A percentile compares a stretch with the other conserved stretches of the same genome.
Conservation (phyloP, 176 grass and related monocot genomes). For the maize (Zea mays) region DNA sequence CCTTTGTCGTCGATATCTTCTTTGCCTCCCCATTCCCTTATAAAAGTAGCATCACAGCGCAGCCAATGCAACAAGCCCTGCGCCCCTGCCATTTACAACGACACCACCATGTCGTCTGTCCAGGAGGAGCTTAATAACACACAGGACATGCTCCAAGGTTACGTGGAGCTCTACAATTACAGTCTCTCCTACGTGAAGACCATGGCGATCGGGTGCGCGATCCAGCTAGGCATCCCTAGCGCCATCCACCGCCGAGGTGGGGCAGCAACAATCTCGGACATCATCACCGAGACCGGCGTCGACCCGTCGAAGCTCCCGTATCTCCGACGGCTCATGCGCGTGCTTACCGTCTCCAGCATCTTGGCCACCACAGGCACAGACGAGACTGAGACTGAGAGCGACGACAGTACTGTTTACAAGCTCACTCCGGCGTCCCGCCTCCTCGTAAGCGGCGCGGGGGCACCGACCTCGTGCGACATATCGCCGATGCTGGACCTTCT, state of each 20-base stretch:
- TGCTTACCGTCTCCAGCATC: neutral
- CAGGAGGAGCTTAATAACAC: neutral
- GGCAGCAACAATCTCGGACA: neutral
- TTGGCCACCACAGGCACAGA: neutral
- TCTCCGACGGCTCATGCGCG: neutral
- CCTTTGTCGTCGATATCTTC: too few relatives aligned
- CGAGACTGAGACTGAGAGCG: too few relatives aligned
- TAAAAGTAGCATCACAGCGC: too few relatives aligned
- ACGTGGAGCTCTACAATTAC: neutral
- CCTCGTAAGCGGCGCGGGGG: neutral
- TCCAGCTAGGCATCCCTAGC: neutral
- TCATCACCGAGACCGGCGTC: neutral
- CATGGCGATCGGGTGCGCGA: neutral
- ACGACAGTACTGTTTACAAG: neutral
- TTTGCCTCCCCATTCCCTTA: too few relatives aligned
- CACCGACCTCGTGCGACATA: neutral
- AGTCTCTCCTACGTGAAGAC: neutral
- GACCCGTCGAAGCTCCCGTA: neutral
- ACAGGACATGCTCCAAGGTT: neutral
- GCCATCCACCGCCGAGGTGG: neutral
- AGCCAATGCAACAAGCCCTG: too few relatives aligned
- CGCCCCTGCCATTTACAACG: too few relatives aligned
- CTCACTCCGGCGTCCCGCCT: neutral
- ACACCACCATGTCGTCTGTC: neutral
- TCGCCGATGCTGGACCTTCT: neutral